Evolutionary conservation across 2,329 filamentous ascomycete genomes (phyloP), one percentile per base, ranked within the genome.

Genomic region (Emergomyces africanus): DNA sequence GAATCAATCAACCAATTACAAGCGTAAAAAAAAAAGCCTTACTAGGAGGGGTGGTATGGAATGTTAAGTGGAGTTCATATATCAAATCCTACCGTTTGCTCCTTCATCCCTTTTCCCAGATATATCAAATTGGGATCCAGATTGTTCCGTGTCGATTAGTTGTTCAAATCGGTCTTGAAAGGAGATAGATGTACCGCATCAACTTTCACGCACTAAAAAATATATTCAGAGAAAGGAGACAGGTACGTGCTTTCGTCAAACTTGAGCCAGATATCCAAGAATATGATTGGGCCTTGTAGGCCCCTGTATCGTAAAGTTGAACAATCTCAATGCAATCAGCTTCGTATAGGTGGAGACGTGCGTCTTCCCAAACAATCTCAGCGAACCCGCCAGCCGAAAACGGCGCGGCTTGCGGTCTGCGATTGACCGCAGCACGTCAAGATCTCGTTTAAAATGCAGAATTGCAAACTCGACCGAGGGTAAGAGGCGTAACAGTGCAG

Each of bases 291-390:
- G 25, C 33, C 59, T 48, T 39, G 30, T 46, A n/a, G n/a, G 20
- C 4, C 18, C 41, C 60, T 53, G 62, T 35, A 37, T 57, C 33
- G 41, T n/a, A 33, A 57, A n/a, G 5, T 30, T 35, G 37, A 30
- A 50, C 23, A 39, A 25, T 5, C 33, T 39, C 30, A 39, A 41
- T 41, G 50, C 25, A 9, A n/a, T 5, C 28, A 10, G 9, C 18
- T 20, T 54, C 33, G 51, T 23, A 8, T 28, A 57, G 9, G n/a
- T 57, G 33, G 12, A 57, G 54, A 23, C 39, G 30, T 44, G 10
- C 46, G 4, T 57, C 54, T 33, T 57, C 54, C 54, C 54, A 57
- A 18, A 57, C 54, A 35, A 57, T 46, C 30, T 57, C 54, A n/a
- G 20, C 46, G 39, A n/a, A 57, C 30, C 25, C 46, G 39, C 14